Conservation (phyloP, 352 stramenopile species). For the Phytophthora foliorum region DNA sequence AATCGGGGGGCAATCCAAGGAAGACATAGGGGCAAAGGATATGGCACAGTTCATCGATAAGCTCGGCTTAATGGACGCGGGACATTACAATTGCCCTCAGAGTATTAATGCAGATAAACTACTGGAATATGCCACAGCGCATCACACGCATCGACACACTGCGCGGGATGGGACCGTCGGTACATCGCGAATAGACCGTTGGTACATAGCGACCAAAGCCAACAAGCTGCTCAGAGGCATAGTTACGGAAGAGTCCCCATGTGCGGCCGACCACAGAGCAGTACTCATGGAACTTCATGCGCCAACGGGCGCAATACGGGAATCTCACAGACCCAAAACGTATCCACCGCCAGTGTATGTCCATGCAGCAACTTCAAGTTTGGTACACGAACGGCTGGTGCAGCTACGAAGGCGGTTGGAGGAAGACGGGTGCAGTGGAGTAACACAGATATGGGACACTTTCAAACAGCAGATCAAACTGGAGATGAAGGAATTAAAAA, state of each 20-base stretch:
- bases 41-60: background rate
- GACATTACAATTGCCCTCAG: background rate
- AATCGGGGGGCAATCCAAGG: background rate
- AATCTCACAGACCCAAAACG: background rate
- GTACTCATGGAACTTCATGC: slow-evolving; percentile 8
- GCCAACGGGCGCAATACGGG: background rate
- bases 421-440: too few species aligned
- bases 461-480: too few species aligned
- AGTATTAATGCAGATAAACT: background rate
- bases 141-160: slow-evolving; percentile 5
- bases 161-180: background rate
- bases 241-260: background rate
- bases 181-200: slow-evolving; percentile 8
- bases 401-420: too few species aligned
- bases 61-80: background rate
- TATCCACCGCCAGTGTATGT: slow-evolving; percentile 8
- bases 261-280: background rate
- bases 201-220: background rate
- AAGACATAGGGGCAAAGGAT: background rate
- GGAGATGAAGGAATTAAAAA: too few species aligned
- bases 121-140: background rate
- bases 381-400: too few species aligned
- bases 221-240: slow-evolving; percentile 1
- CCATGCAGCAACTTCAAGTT: too few species aligned
- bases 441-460: too few species aligned